phyloP scores from a whole-genome alignment of 148 eudicot species.

The Arctostaphylos glauca region DNA sequence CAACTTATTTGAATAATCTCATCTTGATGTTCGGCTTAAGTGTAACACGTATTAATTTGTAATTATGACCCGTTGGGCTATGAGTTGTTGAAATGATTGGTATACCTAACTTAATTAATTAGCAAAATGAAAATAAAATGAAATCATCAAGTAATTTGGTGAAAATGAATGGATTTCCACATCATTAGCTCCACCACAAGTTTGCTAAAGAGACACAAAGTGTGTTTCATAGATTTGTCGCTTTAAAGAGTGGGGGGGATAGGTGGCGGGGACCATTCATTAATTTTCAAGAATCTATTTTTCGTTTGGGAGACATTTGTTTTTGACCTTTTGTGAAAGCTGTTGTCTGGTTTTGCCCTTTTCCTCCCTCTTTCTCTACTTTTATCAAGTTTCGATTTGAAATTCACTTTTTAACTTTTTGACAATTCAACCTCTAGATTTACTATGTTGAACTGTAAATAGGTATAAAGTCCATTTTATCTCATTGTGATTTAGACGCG shows the following conservation, averaged over 20 bases:
- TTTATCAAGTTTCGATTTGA: not conserved
- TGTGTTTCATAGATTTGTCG: not conserved
- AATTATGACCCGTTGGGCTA: too few species aligned
- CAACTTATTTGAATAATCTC: too few species aligned
- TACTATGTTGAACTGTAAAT: too few species aligned
- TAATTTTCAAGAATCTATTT: not conserved
- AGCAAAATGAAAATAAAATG: not conserved
- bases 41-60: too few species aligned
- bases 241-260: not conserved
- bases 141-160: not conserved
- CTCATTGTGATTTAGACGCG: too few species aligned
- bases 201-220: not conserved
- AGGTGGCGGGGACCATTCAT: not conserved
- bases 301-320: not conserved
- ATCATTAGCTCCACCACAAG: not conserved
- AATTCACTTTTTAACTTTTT: not conserved
- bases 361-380: not conserved
- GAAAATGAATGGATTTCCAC: not conserved
- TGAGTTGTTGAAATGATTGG: not conserved
- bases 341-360: not conserved
- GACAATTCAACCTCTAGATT: not conserved
- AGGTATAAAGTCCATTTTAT: too few species aligned
- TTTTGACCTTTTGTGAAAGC: not conserved
- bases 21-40: too few species aligned
- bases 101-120: not conserved